These are phyloP conservation scores for Rhizopus stolonifer DNA, from an alignment of 371 early-diverging fungal species.

Conservation along the genomic window DNA sequence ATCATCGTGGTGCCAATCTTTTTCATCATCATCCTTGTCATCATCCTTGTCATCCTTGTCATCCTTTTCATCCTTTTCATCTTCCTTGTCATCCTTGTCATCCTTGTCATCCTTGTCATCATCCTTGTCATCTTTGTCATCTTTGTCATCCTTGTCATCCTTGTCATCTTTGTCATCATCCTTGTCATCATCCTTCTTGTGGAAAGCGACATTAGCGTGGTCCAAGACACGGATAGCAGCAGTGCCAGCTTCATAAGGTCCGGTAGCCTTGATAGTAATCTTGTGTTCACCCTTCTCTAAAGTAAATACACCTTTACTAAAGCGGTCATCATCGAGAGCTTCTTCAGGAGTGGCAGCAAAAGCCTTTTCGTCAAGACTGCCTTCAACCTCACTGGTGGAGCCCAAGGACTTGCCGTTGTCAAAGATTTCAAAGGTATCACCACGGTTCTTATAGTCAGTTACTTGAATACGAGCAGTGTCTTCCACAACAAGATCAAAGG, in stretches of 20 bases:
- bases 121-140: conserved; percentile 9
- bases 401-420: conserved; percentile 43
- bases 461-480: conserved; percentile 35
- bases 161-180: conserved; percentile 10
- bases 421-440: conserved; percentile 44
- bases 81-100: conserved; percentile 4
- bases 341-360: conserved; percentile 48
- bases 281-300: conserved; percentile 42
- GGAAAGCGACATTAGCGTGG: conserved; percentile 11
- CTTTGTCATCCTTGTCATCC: conserved; percentile 5
- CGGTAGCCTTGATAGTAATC: conserved; percentile 42
- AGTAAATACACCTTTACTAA: conserved; percentile 42
- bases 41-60: conserved; percentile 6
- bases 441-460: conserved; percentile 48
- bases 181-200: conserved; percentile 20
- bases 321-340: conserved; percentile 38
- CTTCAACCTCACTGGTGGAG: conserved; percentile 32
- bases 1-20: not conserved
- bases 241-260: conserved; percentile 48
- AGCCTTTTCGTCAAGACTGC: conserved; percentile 22
- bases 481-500: conserved; percentile 35
- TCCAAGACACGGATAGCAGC: conserved; percentile 47
- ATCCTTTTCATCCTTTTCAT: conserved; percentile 4
- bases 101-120: conserved; percentile 7
- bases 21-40: conserved; percentile 12